Evolutionary conservation across 2,329 filamentous ascomycete genomes (phyloP), one percentile per base, ranked within the genome.

Genomic region (Xylaria arbuscula): DNA sequence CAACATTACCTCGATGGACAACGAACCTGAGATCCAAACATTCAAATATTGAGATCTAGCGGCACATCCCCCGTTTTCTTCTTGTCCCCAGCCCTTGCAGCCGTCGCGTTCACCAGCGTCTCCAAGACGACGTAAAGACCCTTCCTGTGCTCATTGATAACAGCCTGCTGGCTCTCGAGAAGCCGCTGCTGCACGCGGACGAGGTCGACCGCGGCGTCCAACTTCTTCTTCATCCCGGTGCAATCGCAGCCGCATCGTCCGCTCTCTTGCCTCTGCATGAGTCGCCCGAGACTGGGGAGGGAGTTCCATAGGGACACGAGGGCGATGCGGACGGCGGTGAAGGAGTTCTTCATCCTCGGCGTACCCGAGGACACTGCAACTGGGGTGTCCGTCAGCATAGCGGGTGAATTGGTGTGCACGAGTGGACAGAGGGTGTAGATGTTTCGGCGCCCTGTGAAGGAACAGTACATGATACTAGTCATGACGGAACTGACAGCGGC

Each of bases 401-500:
- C 66, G 1, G 69, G 67, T 17, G 40, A 45, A 10, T 56, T 34
- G 13, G 57, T 45, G 19, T 68, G 51, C 1, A 62, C 48, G 13
- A 10, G 40, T 3, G 55, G 63, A 57, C 66, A 76, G 9, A 68
- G 64, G 0, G 73, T 75, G 64, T 70, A 76, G 57, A 72, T 64
- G 38, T 71, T 53, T 0, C 58, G 59, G 3, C 67, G 69, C 0
- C 67, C 63, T 1, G 72, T 40, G 53, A 71, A 63, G 19, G 72
- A 67, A 28, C 75, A 76, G 68, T 70, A 76, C 69, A 67, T 68
- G 51, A 55, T 53, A 13, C 70, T 68, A 0, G 71, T 73, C 71
- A 70, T 73, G 19, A 64, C 11, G 8, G 32, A 19, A 6, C 17
- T 28, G 3, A n/a, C 22, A 11, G 53, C 32, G 2, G 62, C n/a